These are phyloP conservation scores for Pseudogymnoascus verrucosus DNA, from an alignment of 2,329 filamentous ascomycete species.

Conservation along the genomic window DNA sequence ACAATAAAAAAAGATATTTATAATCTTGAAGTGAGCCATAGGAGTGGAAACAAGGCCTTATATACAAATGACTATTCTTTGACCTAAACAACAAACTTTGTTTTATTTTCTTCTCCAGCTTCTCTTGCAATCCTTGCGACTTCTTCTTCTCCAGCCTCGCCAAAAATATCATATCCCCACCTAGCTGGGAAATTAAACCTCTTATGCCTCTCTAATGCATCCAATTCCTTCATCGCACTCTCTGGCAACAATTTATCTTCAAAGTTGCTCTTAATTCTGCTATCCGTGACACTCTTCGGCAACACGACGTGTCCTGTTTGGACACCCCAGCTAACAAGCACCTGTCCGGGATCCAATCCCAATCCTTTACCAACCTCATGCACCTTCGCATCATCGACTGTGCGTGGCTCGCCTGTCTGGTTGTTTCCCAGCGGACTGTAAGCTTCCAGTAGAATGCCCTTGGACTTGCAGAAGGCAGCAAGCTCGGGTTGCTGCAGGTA, in stretches of 20 bases:
- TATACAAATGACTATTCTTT: background rate
- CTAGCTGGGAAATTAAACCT: constrained; percentile 35
- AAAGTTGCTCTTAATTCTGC: constrained; percentile 55
- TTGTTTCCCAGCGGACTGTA: constrained; percentile 52
- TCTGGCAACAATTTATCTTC: constrained; percentile 38
- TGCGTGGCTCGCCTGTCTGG: constrained; percentile 38
- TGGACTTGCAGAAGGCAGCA: constrained; percentile 36
- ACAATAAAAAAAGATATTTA: background rate
- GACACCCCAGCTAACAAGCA: constrained; percentile 52
- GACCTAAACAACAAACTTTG: constrained; percentile 27
- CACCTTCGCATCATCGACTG: constrained; percentile 50
- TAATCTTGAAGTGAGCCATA: background rate
- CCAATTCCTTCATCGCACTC: constrained; percentile 31
- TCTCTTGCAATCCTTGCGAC: constrained; percentile 29
- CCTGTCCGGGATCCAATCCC: constrained; percentile 48
- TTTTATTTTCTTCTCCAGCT: constrained; percentile 30
- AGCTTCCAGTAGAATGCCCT: constrained; percentile 36
- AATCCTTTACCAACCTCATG: constrained; percentile 47
- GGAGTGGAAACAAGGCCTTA: background rate
- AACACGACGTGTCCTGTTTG: constrained; percentile 51
- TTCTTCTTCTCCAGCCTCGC: constrained; percentile 33
- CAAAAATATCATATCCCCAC: constrained; percentile 40
- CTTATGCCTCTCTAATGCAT: constrained; percentile 34
- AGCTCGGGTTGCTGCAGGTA: constrained; percentile 44
- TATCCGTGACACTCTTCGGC: constrained; percentile 54